phyloP scores from a whole-genome alignment of 2,329 filamentous ascomycete species.

The Talaromyces amestolkiae region DNA sequence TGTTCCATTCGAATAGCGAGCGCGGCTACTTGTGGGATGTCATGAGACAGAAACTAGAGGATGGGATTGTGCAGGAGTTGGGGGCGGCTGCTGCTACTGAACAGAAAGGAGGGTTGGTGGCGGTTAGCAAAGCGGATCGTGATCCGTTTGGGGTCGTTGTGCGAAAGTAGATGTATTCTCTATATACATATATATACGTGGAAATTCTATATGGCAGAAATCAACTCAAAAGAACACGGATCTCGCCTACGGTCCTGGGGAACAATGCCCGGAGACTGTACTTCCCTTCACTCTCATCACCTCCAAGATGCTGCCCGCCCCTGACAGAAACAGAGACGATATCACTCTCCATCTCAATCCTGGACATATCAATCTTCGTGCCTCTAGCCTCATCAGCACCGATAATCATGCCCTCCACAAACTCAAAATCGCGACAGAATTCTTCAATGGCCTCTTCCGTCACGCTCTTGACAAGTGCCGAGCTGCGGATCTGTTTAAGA shows the following conservation, averaged over 20 bases:
- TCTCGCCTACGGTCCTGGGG: conserved; percentile 63
- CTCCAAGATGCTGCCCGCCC: conserved; percentile 23
- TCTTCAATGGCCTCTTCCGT: conserved; percentile 78
- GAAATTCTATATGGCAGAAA: neutral
- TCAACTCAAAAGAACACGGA: conserved; percentile 61
- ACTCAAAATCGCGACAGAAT: conserved; percentile 83
- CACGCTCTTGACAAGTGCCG: conserved; percentile 68
- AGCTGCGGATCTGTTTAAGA: conserved; percentile 69
- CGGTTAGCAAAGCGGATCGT: conserved; percentile 74
- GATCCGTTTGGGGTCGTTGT: conserved; percentile 83
- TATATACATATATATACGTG: neutral
- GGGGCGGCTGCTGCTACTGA: conserved; percentile 30
- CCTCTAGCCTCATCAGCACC: conserved; percentile 55
- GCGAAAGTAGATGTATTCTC: neutral
- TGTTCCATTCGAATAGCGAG: conserved; percentile 94
- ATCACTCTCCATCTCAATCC: conserved; percentile 29
- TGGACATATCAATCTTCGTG: conserved; percentile 31
- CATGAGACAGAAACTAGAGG: conserved; percentile 64
- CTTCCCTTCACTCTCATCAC: conserved; percentile 33
- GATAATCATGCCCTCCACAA: conserved; percentile 61
- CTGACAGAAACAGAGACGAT: conserved; percentile 22
- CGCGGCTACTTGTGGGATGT: conserved; percentile 73
- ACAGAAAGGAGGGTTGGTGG: conserved; percentile 49
- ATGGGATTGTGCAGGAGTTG: conserved; percentile 59
- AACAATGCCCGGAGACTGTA: conserved; percentile 55